phyloP scores from a whole-genome alignment of 2,329 filamentous ascomycete genomes.

The Exserohilum turcica region DNA sequence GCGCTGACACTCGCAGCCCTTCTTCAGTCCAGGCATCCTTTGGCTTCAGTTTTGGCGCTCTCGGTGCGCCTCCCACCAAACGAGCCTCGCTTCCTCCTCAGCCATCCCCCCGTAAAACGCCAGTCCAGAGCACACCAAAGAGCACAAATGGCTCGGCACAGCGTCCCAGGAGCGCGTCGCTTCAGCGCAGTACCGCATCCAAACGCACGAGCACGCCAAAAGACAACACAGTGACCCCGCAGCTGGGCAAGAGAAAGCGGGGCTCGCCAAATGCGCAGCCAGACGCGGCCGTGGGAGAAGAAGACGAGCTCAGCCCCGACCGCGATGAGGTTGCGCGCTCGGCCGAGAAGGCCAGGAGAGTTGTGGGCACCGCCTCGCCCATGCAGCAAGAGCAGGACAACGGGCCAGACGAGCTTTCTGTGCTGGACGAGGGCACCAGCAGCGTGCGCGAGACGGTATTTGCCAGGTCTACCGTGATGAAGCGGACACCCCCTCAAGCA shows the following conservation, averaged over 20 bases:
- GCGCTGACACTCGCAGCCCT: conserved; percentile 47
- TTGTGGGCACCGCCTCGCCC: conserved; percentile 30
- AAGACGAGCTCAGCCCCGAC: conserved; percentile 44
- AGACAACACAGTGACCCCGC: conserved; percentile 31
- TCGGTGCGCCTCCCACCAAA: conserved; percentile 29
- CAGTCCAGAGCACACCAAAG: conserved; percentile 28
- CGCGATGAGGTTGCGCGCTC: conserved; percentile 32
- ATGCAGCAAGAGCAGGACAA: conserved; percentile 34
- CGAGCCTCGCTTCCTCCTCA: conserved; percentile 35
- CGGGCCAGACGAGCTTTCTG: conserved; percentile 36
- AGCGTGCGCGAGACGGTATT: conserved; percentile 21
- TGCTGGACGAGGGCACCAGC: conserved; percentile 25
- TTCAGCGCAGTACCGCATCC: conserved; percentile 28
- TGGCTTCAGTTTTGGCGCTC: conserved; percentile 49
- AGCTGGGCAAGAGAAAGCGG: conserved; percentile 44
- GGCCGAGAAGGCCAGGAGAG: conserved; percentile 35
- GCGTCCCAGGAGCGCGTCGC: conserved; percentile 38
- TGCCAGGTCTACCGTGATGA: conserved; percentile 10
- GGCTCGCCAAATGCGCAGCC: conserved; percentile 24
- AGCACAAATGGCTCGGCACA: conserved; percentile 29
- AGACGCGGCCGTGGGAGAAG: conserved; percentile 27
- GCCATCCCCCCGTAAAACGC: conserved; percentile 32
- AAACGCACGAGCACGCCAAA: conserved; percentile 25
- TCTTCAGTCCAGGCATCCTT: conserved; percentile 57
- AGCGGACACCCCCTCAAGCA: conserved; percentile 19